A percentile compares a stretch with the other conserved stretches of the same genome.
phyloP scores from a whole-genome alignment of 345 rosid genomes.

The Theobroma cacao region DNA sequence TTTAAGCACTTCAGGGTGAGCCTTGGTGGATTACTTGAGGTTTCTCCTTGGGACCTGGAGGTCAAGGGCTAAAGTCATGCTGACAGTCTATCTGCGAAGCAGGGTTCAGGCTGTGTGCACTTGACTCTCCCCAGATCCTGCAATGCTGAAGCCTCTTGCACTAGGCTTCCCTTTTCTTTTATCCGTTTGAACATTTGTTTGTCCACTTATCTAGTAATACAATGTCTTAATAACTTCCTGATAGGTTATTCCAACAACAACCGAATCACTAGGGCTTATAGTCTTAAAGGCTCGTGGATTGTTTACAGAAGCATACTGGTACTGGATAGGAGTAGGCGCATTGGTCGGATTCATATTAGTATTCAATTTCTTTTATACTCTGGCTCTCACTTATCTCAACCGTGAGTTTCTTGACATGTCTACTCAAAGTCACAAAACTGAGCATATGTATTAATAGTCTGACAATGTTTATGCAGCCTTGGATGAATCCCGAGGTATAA shows the following conservation, averaged over 20 bases:
- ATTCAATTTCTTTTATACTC: slow-evolving; percentile 41
- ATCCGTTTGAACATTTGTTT: not conserved
- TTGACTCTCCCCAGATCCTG: not conserved
- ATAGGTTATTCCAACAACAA: slow-evolving; percentile 22
- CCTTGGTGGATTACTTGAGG: not conserved
- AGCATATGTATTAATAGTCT: not conserved
- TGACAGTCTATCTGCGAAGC: too few species aligned
- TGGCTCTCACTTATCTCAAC: slow-evolving; percentile 53
- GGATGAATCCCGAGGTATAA: slow-evolving; percentile 42
- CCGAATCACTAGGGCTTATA: slow-evolving; percentile 40
- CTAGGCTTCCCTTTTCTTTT: not conserved
- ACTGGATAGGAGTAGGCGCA: slow-evolving; percentile 68
- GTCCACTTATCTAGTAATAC: not conserved
- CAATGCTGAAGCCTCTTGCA: not conserved
- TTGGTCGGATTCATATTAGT: slow-evolving; percentile 45
- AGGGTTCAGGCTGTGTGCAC: not conserved
- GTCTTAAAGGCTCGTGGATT: slow-evolving; percentile 45
- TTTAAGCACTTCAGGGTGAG: not conserved
- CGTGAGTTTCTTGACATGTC: slow-evolving; percentile 31
- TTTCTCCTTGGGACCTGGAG: not conserved
- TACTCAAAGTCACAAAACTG: not conserved
- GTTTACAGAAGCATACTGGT: slow-evolving; percentile 48
- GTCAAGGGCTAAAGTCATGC: not conserved
- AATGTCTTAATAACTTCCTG: not conserved
- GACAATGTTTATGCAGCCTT: slow-evolving; percentile 42